phyloP scores from a whole-genome alignment of 768 basidiomycete genomes.

The Boletus huronensis region DNA sequence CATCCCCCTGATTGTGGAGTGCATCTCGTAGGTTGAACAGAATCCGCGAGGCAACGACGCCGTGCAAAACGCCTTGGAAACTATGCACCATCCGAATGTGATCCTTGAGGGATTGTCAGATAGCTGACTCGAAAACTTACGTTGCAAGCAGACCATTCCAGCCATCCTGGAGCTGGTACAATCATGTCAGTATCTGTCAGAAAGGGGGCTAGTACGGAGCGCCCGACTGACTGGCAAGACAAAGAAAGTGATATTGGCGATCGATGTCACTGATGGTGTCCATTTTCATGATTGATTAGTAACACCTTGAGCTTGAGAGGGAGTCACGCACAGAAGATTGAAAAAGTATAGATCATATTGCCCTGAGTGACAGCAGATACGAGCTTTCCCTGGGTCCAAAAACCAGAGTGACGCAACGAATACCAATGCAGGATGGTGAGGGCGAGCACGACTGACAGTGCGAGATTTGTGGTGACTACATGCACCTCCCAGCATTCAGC shows the following conservation, averaged over 20 bases:
- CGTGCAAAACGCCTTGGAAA: constrained; percentile 10
- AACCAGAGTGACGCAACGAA: background rate
- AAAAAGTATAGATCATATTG: constrained; percentile 6
- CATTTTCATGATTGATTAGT: background rate
- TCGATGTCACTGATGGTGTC: background rate
- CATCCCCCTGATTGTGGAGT: background rate
- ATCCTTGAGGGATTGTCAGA: background rate
- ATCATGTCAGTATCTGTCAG: background rate
- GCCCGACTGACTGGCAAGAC: background rate
- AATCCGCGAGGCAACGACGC: constrained; percentile 8
- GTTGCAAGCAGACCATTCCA: background rate
- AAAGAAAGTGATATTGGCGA: constrained; percentile 1
- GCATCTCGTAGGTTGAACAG: constrained; percentile 8
- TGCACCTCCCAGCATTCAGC: background rate
- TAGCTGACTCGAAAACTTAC: background rate
- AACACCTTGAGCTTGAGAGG: background rate
- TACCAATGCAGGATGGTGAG: constrained; percentile 5
- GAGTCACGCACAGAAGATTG: constrained; percentile 6
- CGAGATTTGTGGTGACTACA: background rate
- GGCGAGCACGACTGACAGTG: constrained; percentile 1
- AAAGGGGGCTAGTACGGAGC: background rate
- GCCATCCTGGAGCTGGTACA: background rate
- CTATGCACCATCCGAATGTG: background rate
- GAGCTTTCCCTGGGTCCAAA: background rate
- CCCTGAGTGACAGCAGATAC: constrained; percentile 2